These are phyloP conservation scores for Helminthosporium solani DNA, from an alignment of 2,329 filamentous ascomycete species.

Conservation along the genomic window DNA sequence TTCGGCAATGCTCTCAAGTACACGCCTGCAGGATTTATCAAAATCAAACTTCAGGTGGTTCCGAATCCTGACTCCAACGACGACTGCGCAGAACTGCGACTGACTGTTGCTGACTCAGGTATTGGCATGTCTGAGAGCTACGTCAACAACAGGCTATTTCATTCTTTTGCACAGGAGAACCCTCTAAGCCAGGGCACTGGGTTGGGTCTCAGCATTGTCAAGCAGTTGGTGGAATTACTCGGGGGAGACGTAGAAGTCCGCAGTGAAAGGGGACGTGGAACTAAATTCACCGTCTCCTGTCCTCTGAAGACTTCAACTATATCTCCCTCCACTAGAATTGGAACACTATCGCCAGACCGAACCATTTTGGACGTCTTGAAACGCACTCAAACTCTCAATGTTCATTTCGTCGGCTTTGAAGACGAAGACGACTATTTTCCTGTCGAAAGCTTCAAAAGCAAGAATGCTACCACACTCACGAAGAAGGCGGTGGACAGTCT, in stretches of 20 bases:
- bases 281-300: slow-evolving; percentile 40
- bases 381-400: slow-evolving; percentile 32
- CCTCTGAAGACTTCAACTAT: slow-evolving; percentile 33
- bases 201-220: slow-evolving; percentile 43
- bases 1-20: slow-evolving; percentile 45
- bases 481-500: slow-evolving; percentile 35
- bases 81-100: slow-evolving; percentile 29
- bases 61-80: slow-evolving; percentile 19
- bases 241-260: slow-evolving; percentile 41
- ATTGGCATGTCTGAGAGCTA: slow-evolving; percentile 45
- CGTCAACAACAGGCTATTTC: slow-evolving; percentile 38
- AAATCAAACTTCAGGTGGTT: slow-evolving; percentile 38
- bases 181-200: slow-evolving; percentile 42
- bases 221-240: slow-evolving; percentile 40
- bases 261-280: slow-evolving; percentile 39
- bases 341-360: slow-evolving; percentile 16
- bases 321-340: slow-evolving; percentile 29
- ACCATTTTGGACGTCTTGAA: slow-evolving; percentile 26
- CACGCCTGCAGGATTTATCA: slow-evolving; percentile 39
- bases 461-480: slow-evolving; percentile 31
- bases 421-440: slow-evolving; percentile 33
- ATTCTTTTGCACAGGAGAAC: slow-evolving; percentile 44
- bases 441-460: slow-evolving; percentile 32
- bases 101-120: slow-evolving; percentile 42
- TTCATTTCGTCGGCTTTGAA: slow-evolving; percentile 38